Evolutionary conservation across 352 stramenopile species (phyloP).

Genomic region (Pythium rhizo-oryzae): DNA sequence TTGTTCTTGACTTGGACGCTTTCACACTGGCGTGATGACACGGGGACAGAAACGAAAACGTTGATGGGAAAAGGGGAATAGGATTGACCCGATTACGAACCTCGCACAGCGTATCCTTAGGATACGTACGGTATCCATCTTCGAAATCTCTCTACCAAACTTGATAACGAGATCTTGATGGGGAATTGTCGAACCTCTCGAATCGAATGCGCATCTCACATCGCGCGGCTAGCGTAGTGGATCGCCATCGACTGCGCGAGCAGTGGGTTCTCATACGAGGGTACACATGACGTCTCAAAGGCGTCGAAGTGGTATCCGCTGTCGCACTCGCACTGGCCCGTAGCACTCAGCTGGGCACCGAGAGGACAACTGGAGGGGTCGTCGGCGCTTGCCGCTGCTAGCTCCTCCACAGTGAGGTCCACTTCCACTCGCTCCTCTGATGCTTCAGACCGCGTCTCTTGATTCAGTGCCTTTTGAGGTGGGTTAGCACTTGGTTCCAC

Average conservation of each 20-base stretch:
- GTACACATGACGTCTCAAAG: conserved; percentile 37
- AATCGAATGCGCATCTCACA: conserved; percentile 3
- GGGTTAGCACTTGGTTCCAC: too few species aligned
- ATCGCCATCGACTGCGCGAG: conserved; percentile 14
- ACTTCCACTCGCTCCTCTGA: too few species aligned
- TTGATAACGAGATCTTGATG: not conserved
- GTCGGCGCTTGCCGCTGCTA: not conserved
- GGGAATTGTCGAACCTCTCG: not conserved
- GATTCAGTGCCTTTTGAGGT: not conserved
- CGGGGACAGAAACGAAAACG: not conserved
- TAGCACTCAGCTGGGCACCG: conserved; percentile 32
- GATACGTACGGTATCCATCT: conserved; percentile 2
- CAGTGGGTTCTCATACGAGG: conserved; percentile 23
- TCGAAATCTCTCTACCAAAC: conserved; percentile 4
- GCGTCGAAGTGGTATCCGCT: conserved; percentile 40
- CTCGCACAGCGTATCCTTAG: conserved; percentile 9
- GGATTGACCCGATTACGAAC: conserved; percentile 11
- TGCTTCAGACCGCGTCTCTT: not conserved
- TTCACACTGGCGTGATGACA: not conserved
- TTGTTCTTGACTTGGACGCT: not conserved
- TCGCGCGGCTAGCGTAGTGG: conserved; percentile 15
- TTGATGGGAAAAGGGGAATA: conserved; percentile 2
- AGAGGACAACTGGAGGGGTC: conserved; percentile 33
- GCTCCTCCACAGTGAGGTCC: not conserved
- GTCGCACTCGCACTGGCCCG: conserved; percentile 52